Evolutionary conservation across 2,329 filamentous ascomycete genomes (phyloP).

Genomic region (Fusarium poae): DNA sequence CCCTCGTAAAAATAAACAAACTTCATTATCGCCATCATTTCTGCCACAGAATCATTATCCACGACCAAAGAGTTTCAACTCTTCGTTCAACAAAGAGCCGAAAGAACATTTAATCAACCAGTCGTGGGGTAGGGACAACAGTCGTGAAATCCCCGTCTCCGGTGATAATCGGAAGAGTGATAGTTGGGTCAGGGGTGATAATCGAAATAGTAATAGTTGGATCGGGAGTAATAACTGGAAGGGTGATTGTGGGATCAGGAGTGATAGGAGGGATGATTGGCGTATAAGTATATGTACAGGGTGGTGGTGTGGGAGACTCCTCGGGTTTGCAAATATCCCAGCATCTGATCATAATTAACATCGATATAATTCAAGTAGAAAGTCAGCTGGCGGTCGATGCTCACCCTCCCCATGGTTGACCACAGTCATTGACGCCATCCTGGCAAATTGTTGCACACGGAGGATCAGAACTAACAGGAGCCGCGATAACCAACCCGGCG

Average conservation of each 20-base stretch:
- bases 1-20: background rate
- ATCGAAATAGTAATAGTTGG: background rate
- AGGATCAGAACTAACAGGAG: slow-evolving; percentile 1
- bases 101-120: background rate
- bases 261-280: background rate
- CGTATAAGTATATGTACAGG: slow-evolving; percentile 43
- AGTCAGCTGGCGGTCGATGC: background rate
- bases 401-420: slow-evolving; percentile 49
- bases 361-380: background rate
- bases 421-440: slow-evolving; percentile 49
- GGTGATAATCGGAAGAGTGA: slow-evolving; percentile 7
- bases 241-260: slow-evolving; percentile 4
- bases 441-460: slow-evolving; percentile 46
- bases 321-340: slow-evolving; percentile 50
- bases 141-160: background rate
- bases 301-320: slow-evolving; percentile 38
- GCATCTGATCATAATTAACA: slow-evolving; percentile 44
- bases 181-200: slow-evolving; percentile 3
- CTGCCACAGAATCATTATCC: too few relatives aligned
- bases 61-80: background rate
- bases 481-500: slow-evolving; percentile 21
- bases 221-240: slow-evolving; percentile 1
- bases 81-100: background rate
- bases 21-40: background rate
- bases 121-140: background rate